Conservation (phyloP, 257 asterid species). For the Oldenlandia corymbosa region DNA sequence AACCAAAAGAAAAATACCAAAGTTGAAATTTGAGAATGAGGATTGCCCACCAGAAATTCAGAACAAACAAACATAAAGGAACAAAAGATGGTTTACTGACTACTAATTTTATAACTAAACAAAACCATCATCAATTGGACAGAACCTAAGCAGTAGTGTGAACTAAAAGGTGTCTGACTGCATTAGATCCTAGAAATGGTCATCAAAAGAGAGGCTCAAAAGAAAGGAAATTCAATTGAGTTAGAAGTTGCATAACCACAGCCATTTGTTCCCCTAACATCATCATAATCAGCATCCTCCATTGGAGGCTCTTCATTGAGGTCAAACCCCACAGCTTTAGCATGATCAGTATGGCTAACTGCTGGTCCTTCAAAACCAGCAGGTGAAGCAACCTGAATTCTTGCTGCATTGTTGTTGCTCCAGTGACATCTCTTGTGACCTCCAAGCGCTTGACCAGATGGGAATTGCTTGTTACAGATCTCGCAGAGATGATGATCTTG, state of each 20-base stretch:
- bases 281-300: slow-evolving; percentile 18
- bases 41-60: too few relatives aligned
- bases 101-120: not conserved
- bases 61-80: too few relatives aligned
- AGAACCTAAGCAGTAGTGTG: too few relatives aligned
- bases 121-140: too few relatives aligned
- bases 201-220: too few relatives aligned
- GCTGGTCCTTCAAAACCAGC: slow-evolving; percentile 28
- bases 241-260: slow-evolving; percentile 16
- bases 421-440: slow-evolving; percentile 20
- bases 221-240: slow-evolving; percentile 11
- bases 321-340: slow-evolving; percentile 33
- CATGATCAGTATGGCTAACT: slow-evolving; percentile 4
- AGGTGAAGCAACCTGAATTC: not conserved
- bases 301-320: slow-evolving; percentile 44
- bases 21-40: too few relatives aligned
- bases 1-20: too few relatives aligned
- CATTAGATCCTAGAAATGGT: too few relatives aligned
- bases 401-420: slow-evolving; percentile 7
- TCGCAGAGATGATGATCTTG: slow-evolving; percentile 7
- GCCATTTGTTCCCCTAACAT: slow-evolving; percentile 2
- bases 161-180: too few relatives aligned
- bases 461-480: slow-evolving; percentile 12
- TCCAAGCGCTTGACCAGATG: slow-evolving; percentile 18
- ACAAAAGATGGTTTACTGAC: too few relatives aligned